These are phyloP conservation scores for Przewalskia tangutica DNA, from an alignment of 257 asterid species.

Conservation along the genomic window DNA sequence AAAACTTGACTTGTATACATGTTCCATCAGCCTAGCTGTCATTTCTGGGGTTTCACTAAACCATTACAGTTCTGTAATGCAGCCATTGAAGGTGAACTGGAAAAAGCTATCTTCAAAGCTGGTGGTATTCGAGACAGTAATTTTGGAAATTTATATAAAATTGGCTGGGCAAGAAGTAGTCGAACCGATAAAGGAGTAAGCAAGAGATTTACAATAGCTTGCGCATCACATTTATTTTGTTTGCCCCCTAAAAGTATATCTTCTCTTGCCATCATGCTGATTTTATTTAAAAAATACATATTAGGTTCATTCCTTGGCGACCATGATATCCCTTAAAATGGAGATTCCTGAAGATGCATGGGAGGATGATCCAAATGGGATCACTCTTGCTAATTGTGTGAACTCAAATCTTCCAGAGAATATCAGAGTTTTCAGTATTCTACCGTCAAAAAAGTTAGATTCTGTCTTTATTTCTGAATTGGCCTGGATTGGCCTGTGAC, in stretches of 20 bases:
- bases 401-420: conserved; percentile 65
- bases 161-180: conserved; percentile 96
- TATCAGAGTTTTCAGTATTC: conserved; percentile 77
- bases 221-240: background rate
- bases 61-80: conserved; percentile 20
- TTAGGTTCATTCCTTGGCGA: conserved; percentile 94
- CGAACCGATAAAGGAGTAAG: conserved; percentile 96
- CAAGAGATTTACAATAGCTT: background rate
- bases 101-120: conserved; percentile 70
- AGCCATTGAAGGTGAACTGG: conserved; percentile 94
- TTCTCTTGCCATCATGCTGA: conserved; percentile 7
- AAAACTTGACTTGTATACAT: background rate
- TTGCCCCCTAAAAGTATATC: background rate
- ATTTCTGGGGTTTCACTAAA: conserved; percentile 17
- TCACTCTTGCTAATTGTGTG: conserved; percentile 49
- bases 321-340: conserved; percentile 83
- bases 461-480: background rate
- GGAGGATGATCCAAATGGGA: conserved; percentile 82
- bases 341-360: conserved; percentile 91
- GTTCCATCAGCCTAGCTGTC: conserved; percentile 10
- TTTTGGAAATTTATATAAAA: conserved; percentile 71
- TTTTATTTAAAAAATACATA: conserved; percentile 5
- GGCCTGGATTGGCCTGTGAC: background rate
- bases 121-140: conserved; percentile 93
- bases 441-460: conserved; percentile 76